Evolutionary conservation across 495 filamentous ascomycete genomes (phyloP).

Genomic region (Talaromyces nanjingensis): DNA sequence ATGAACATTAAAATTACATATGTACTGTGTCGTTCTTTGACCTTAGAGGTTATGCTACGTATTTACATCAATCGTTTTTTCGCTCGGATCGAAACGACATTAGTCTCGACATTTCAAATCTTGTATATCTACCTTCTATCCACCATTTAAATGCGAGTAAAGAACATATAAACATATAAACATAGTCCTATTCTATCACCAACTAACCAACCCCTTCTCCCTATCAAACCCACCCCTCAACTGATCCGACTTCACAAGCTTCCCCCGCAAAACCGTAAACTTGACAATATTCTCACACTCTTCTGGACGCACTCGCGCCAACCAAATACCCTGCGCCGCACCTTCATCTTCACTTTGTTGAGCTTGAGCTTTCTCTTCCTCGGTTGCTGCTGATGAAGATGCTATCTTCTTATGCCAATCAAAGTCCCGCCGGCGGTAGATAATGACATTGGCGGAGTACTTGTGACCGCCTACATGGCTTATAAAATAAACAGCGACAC

Average conservation of each 20-base stretch:
- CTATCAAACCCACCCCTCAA: slow-evolving; percentile 88
- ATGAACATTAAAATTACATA: too few species aligned
- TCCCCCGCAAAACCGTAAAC: slow-evolving; percentile 87
- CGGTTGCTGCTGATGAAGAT: slow-evolving; percentile 10
- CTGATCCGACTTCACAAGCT: slow-evolving; percentile 84
- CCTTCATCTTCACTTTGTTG: slow-evolving; percentile 40
- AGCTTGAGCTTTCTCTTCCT: slow-evolving; percentile 13
- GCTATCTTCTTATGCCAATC: slow-evolving; percentile 36
- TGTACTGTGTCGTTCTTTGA: not conserved
- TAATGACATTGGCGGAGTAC: slow-evolving; percentile 82
- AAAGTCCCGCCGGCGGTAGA: slow-evolving; percentile 67
- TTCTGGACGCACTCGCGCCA: slow-evolving; percentile 80
- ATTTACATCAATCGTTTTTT: too few species aligned
- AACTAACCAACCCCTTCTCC: slow-evolving; percentile 70
- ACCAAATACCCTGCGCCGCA: slow-evolving; percentile 87
- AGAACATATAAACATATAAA: not conserved
- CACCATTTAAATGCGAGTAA: not conserved
- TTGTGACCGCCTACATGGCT: slow-evolving; percentile 93
- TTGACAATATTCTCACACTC: slow-evolving; percentile 91
- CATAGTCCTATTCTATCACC: slow-evolving; percentile 45
- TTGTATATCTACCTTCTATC: not conserved
- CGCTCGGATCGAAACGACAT: too few species aligned
- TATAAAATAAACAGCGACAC: slow-evolving; percentile 92
- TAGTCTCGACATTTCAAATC: not conserved
- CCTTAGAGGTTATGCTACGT: not conserved